phyloP scores from a whole-genome alignment of 1,284 basidiomycete genomes.

The Heliocybe sulcata region DNA sequence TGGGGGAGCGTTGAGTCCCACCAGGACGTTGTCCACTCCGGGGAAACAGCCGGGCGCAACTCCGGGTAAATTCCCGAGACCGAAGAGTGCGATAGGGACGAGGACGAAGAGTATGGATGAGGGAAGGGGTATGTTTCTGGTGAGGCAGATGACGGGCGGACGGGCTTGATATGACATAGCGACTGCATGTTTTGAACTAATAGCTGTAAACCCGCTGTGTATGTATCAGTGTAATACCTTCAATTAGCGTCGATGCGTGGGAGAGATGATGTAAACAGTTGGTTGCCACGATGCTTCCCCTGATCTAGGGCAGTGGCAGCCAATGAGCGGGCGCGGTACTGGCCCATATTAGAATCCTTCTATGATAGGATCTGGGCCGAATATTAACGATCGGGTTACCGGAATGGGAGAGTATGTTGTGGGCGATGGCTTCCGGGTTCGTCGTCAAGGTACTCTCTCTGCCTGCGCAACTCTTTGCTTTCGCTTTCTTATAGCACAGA shows the following conservation, averaged over 20 bases:
- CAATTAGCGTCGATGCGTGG: neutral
- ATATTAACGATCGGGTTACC: neutral
- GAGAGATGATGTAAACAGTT: neutral
- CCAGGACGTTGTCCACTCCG: conserved; percentile 42
- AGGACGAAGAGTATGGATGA: conserved; percentile 51
- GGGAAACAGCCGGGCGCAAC: conserved; percentile 36
- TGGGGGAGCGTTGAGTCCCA: conserved; percentile 59
- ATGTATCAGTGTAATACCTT: too few species aligned
- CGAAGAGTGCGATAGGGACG: conserved; percentile 59
- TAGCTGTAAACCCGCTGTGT: too few species aligned
- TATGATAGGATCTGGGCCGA: neutral
- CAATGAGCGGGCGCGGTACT: neutral
- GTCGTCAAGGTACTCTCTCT: neutral
- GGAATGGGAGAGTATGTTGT: neutral
- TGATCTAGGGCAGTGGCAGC: neutral
- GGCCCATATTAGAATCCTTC: neutral
- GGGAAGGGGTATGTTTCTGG: conserved; percentile 59
- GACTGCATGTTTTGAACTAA: too few species aligned
- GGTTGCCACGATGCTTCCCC: neutral
- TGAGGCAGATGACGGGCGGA: conserved; percentile 21
- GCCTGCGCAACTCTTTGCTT: neutral
- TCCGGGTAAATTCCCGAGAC: conserved; percentile 31
- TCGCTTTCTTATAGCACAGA: neutral
- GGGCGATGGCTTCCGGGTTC: neutral
- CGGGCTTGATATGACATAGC: neutral